Base-by-base conservation (phyloP, 2,329 filamentous ascomycete species). In the Aspergillus fructus region DNA sequence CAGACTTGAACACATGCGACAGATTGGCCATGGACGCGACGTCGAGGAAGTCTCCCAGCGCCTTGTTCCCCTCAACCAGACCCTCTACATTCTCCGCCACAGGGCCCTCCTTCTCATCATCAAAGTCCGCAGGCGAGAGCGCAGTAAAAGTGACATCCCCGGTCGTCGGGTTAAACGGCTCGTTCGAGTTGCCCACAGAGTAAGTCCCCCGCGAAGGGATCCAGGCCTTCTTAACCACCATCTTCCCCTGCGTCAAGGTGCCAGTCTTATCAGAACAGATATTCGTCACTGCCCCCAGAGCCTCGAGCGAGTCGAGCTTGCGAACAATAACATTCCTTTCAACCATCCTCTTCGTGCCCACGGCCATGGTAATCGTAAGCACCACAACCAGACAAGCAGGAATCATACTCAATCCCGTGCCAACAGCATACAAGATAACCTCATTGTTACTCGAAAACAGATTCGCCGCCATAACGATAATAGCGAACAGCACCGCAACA, bases 391-490 rank as follows among this genome's bases (percentile, higher is more conserved):
- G 75, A 34, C 82, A 83, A 2, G 83, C 84, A 0, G 85, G 85
- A 64, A 87, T 85, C 82, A 86, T 86, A 37, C 79, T 82, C 11
- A 87, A 70, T 23, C 81, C 81, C 0, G 81, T 83, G 0, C 83
- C 83, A 8, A 87, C 83, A 2, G 83, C 85, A 61, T 87, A 87
- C 61, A 87, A 87, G 62, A 88, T 85, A 58, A 88, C 85, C 62
- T 87, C 84, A 24, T 79, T 78, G 34, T 78, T 73, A 39, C 73
- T 70, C 11, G 76, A 72, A 69, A 85, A 86, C 1, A 79, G 64
- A 71, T 88, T 89, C 51, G 87, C 84, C 4, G 79, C 87, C 46
- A 89, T 80, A 39, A 89, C 87, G 64, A 90, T 85, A 62, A 90
- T 83, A 9, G 87, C 87, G 60, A 87, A 88, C 27, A 90, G 66